Evolutionary conservation across 768 basidiomycete species (phyloP).

Genomic region (Kwoniella mangroviensis): DNA sequence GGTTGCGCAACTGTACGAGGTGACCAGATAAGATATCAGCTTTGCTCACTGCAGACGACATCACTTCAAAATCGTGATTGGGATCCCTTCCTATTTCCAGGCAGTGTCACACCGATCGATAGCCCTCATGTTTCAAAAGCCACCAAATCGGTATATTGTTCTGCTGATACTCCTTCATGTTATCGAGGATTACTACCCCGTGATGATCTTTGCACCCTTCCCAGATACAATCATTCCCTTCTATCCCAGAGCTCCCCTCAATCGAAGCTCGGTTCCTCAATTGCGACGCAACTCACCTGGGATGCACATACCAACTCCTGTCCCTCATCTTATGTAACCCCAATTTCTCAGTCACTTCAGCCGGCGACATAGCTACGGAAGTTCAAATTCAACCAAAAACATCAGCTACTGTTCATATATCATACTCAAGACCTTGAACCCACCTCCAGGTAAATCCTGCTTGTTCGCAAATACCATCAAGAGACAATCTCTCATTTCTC

Average conservation of each 20-base stretch:
- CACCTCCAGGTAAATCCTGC: conserved; percentile 96
- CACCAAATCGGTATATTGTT: too few species aligned
- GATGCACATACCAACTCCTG: conserved; percentile 98
- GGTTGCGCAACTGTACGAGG: conserved; percentile 86
- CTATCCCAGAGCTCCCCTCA: too few species aligned
- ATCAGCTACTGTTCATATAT: neutral
- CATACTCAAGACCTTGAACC: conserved; percentile 46
- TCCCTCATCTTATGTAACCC: conserved; percentile 95
- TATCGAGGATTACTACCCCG: too few species aligned
- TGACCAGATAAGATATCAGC: too few species aligned
- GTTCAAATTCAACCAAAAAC: neutral
- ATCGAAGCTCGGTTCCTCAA: neutral
- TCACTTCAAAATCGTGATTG: too few species aligned
- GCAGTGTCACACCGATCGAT: too few species aligned
- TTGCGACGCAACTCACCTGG: conserved; percentile 68
- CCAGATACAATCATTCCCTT: too few species aligned
- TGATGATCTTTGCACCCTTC: too few species aligned
- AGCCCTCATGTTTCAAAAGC: too few species aligned
- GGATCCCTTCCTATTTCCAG: too few species aligned
- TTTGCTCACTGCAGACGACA: too few species aligned
- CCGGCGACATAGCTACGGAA: conserved; percentile 89
- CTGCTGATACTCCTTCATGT: too few species aligned
- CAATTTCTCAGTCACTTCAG: conserved; percentile 96
- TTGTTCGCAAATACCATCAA: conserved; percentile 99
- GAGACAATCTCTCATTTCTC: conserved; percentile 97